A percentile compares a stretch with the other conserved stretches of the same genome.
Evolutionary conservation across 2,329 filamentous ascomycete genomes (phyloP).

Genomic region (Cryphonectria radicalis): DNA sequence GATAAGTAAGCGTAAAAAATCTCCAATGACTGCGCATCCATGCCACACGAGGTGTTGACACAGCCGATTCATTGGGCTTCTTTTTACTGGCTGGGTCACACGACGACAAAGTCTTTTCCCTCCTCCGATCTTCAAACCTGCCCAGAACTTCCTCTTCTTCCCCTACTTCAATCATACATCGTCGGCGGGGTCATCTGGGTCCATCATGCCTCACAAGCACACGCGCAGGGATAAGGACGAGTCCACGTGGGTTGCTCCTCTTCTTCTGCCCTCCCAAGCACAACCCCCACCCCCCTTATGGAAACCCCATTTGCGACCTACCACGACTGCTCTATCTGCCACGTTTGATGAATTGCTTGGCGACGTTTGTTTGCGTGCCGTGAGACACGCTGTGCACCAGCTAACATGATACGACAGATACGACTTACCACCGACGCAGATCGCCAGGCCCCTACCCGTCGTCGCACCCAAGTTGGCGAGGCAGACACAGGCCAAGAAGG

Average conservation of each 20-base stretch:
- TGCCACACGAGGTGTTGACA: background rate
- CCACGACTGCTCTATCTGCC: slow-evolving; percentile 1
- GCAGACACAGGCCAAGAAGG: slow-evolving; percentile 12
- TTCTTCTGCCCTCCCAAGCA: slow-evolving; percentile 3
- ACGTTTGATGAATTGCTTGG: background rate
- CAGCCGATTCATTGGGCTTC: background rate
- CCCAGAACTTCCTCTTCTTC: background rate
- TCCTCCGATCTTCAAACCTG: background rate
- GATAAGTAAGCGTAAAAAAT: background rate
- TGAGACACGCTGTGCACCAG: background rate
- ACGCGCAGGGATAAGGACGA: slow-evolving; percentile 66
- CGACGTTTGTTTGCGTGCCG: too few relatives aligned
- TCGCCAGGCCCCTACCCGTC: slow-evolving; percentile 56
- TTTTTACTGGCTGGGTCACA: background rate
- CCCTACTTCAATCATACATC: background rate
- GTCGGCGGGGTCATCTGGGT: slow-evolving; percentile 4
- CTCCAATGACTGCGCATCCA: background rate
- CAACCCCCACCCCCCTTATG: background rate
- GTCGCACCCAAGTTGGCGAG: slow-evolving; percentile 36
- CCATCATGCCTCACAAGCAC: slow-evolving; percentile 84
- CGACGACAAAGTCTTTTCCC: background rate
- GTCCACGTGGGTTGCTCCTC: slow-evolving; percentile 48
- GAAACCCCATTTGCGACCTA: background rate
- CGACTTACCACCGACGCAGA: slow-evolving; percentile 54
- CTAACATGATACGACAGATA: slow-evolving; percentile 42